Base-by-base conservation (phyloP, 2,329 filamentous ascomycete genomes). In the Hymenoscyphus occultus region DNA sequence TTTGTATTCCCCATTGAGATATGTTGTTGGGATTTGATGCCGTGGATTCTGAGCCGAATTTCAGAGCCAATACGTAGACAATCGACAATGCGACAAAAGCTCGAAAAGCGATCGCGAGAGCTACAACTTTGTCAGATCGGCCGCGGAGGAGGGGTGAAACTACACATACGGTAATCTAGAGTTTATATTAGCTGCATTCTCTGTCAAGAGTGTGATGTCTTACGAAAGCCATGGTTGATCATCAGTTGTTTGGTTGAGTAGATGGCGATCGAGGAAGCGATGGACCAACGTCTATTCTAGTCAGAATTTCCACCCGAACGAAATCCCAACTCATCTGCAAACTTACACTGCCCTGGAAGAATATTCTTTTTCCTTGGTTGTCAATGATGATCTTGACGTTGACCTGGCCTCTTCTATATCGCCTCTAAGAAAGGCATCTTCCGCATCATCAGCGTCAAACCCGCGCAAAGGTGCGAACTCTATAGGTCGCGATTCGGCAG, bases 101-200 rank as follows among this genome's bases (percentile, higher is more conserved):
- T 39, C 62, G 67, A 39, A 71, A 70, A 12, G 70, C 66, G 39
- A 71, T 70, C 16, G 67, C 69, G 16, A 70, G 67, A 19, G 69
- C 69, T 71, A 39, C 16, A 40, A 32, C n/a, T 2, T 56, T 12
- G 60, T 61, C 45, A 56, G 51, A 22, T 14, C 5, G 58, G 54
- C 54, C 48, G 28, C 19, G 28, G 19, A 32, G 22, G 13, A 48
- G 7, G n/a, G 56, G 19, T 51, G 16, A 32, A 12, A 12, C 48
- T 59, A 56, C 40, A 64, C 69, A 31, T 68, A 71, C 69, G 70
- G 48, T 70, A 71, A 63, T 71, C 70, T 71, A 45, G 19, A 3
- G 62, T 6, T 39, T 54, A 28, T 3, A 45, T 70, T 66, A 71
- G 67, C 54, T 63, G 39, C 9, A 6, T 59, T 16, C 32, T 13